Evolutionary conservation across 2,329 filamentous ascomycete species (phyloP).

Genomic region (Neurospora sp.): DNA sequence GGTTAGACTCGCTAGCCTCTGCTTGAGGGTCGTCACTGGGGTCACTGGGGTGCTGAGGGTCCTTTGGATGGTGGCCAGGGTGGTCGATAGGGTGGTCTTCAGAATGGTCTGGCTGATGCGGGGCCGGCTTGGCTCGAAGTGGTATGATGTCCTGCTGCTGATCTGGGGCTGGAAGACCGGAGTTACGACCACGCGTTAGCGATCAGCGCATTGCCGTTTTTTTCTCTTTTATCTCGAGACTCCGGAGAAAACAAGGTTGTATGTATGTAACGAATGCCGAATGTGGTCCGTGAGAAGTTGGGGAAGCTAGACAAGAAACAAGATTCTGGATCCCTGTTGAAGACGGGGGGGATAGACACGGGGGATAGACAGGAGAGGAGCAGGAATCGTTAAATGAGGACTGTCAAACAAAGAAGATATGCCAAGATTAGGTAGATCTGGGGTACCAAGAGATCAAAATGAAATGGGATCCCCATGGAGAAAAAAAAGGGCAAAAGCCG

Average conservation of each 20-base stretch:
- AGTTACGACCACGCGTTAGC: constrained; percentile 13
- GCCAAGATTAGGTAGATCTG: not conserved
- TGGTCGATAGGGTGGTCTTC: not conserved
- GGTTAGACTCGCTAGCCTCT: not conserved
- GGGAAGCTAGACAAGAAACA: not conserved
- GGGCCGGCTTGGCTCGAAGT: constrained; percentile 14
- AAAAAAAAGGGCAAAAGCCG: not conserved
- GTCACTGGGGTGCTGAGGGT: constrained; percentile 4
- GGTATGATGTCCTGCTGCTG: constrained; percentile 17
- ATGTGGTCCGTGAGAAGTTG: not conserved
- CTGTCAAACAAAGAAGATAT: not conserved
- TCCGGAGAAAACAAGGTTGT: not conserved
- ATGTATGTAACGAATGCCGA: not conserved
- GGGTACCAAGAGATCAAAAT: not conserved
- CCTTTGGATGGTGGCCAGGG: constrained; percentile 7
- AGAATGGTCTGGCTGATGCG: constrained; percentile 10
- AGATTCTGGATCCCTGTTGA: not conserved
- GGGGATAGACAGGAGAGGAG: not conserved
- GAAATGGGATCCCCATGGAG: not conserved
- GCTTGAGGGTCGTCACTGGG: not conserved
- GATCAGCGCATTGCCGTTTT: constrained; percentile 15
- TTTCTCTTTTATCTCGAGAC: not conserved
- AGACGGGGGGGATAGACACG: not conserved
- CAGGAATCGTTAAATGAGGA: not conserved
- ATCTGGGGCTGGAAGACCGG: constrained; percentile 10